Conservation (phyloP, 306 rosid species). For the Oemleria cerasiformis region DNA sequence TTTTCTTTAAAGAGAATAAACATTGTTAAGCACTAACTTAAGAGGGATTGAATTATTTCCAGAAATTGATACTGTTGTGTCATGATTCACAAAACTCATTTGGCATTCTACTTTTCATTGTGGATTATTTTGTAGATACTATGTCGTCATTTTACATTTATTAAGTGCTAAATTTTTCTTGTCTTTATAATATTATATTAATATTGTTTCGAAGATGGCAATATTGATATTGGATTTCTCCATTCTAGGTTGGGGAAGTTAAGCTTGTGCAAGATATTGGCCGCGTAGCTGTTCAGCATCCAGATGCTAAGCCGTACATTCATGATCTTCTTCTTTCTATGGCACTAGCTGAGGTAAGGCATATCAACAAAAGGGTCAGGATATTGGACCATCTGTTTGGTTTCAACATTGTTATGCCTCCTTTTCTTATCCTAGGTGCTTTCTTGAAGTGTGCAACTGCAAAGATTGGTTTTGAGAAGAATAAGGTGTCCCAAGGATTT, state of each 20-base stretch:
- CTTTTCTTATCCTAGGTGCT: slow-evolving; percentile 67
- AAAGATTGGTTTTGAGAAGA: slow-evolving; percentile 86
- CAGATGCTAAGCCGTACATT: slow-evolving; percentile 70
- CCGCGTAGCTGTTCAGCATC: slow-evolving; percentile 58
- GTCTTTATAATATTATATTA: too few relatives aligned
- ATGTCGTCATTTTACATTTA: too few relatives aligned
- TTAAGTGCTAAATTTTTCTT: too few relatives aligned
- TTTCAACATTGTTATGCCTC: slow-evolving; percentile 49
- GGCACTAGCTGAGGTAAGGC: slow-evolving; percentile 94
- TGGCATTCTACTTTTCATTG: slow-evolving; percentile 11
- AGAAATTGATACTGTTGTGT: background rate
- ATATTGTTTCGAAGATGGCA: slow-evolving; percentile 12
- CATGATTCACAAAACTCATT: background rate
- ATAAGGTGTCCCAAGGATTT: slow-evolving; percentile 86
- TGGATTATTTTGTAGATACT: slow-evolving; percentile 9
- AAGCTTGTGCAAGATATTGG: slow-evolving; percentile 80
- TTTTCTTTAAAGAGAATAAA: background rate
- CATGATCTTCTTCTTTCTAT: slow-evolving; percentile 89
- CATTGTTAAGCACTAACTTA: background rate
- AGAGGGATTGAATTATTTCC: slow-evolving; percentile 8
- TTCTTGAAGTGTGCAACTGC: slow-evolving; percentile 97
- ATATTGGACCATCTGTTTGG: slow-evolving; percentile 30
- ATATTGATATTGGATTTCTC: slow-evolving; percentile 15
- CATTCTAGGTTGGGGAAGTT: slow-evolving; percentile 79
- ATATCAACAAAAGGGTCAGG: slow-evolving; percentile 38